Percentiles rank a stretch among this genome's conserved stretches.
Evolutionary conservation across 192 early-diverging fungal genomes (phyloP).

Genomic region (Entrophospora sp.): DNA sequence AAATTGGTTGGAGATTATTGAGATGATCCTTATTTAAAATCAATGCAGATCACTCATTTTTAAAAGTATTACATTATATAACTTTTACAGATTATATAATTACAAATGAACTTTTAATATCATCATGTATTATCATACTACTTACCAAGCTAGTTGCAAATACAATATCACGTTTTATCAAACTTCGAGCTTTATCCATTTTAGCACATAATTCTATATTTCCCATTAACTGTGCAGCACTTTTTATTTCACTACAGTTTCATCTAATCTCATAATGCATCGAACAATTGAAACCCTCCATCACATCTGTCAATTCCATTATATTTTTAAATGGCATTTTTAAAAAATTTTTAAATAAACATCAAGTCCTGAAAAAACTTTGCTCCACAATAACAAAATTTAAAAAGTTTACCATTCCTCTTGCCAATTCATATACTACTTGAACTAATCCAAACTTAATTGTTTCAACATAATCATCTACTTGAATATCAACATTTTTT

Average conservation of each 20-base stretch:
- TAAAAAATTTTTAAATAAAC: not conserved
- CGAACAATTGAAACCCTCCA: slow-evolving; percentile 93
- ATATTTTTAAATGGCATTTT: slow-evolving; percentile 85
- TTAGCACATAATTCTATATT: slow-evolving; percentile 79
- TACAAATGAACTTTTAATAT: too few species aligned
- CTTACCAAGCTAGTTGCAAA: slow-evolving; percentile 81
- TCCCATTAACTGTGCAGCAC: slow-evolving; percentile 82
- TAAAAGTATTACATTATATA: too few species aligned
- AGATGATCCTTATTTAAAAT: too few species aligned
- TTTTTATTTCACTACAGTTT: slow-evolving; percentile 86
- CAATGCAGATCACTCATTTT: too few species aligned
- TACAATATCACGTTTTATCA: slow-evolving; percentile 91
- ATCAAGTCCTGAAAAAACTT: not conserved
- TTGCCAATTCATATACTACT: slow-evolving; percentile 97
- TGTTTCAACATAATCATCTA: slow-evolving; percentile 6
- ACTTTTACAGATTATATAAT: too few species aligned
- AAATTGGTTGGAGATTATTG: too few species aligned
- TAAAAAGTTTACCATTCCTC: slow-evolving; percentile 49
- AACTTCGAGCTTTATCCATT: slow-evolving; percentile 80
- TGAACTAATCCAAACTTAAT: slow-evolving; percentile 87
- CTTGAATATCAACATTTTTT: not conserved
- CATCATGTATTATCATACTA: not conserved
- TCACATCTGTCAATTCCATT: slow-evolving; percentile 84
- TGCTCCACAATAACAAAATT: not conserved
- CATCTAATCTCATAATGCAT: slow-evolving; percentile 86